Evolutionary conservation across 495 filamentous ascomycete species (phyloP).

Genomic region (Penicillium coffeae): DNA sequence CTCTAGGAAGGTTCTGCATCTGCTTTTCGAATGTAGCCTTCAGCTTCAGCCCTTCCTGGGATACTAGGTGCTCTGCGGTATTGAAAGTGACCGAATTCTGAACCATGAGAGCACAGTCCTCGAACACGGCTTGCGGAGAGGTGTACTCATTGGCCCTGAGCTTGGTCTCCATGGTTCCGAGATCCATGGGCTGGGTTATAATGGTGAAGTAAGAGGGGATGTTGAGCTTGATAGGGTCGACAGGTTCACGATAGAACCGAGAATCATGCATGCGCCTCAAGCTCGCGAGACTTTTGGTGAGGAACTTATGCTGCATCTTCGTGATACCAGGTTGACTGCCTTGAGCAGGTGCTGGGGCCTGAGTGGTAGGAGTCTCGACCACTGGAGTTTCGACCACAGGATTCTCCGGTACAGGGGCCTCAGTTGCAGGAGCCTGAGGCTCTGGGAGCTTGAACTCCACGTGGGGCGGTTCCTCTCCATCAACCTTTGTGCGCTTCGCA

Average conservation of each 20-base stretch:
- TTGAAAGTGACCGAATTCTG: conserved; percentile 79
- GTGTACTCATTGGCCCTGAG: conserved; percentile 66
- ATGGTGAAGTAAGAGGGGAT: conserved; percentile 68
- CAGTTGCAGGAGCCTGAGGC: conserved; percentile 23
- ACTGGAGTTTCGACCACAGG: no score
- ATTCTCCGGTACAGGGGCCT: no score
- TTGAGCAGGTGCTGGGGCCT: no score
- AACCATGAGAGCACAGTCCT: conserved; percentile 71
- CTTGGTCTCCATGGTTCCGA: conserved; percentile 76
- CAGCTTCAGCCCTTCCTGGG: conserved; percentile 57
- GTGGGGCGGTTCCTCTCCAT: conserved; percentile 28
- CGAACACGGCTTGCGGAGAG: conserved; percentile 58
- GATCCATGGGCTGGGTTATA: conserved; percentile 76
- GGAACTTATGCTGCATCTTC: conserved; percentile 52
- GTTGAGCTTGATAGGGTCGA: conserved; percentile 62
- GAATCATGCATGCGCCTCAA: conserved; percentile 79
- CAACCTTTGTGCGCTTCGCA: conserved; percentile 71
- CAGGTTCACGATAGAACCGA: conserved; percentile 66
- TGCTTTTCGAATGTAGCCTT: conserved; percentile 57
- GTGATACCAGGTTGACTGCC: conserved; percentile 38
- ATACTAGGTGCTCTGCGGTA: conserved; percentile 67
- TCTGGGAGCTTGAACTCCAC: conserved; percentile 38
- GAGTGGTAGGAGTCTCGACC: no score
- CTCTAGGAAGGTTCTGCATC: conserved; percentile 46
- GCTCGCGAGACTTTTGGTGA: conserved; percentile 55